Evolutionary conservation across 148 eudicot genomes (phyloP), one percentile per base, ranked within the genome.

Genomic region (Pharnaceum exiguum): DNA sequence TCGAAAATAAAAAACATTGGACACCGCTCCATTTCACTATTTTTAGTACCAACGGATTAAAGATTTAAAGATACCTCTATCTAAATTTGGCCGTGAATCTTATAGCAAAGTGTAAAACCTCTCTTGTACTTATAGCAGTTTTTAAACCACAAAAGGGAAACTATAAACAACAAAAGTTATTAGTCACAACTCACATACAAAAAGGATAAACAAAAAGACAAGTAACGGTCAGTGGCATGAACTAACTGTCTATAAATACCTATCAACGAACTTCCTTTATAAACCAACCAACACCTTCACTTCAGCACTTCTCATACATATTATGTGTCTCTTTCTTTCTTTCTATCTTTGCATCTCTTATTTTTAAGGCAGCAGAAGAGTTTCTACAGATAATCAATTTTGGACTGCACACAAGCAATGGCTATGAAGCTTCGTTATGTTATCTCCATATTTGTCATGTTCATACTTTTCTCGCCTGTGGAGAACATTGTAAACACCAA

Each of bases 181-280:
- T n/a, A n/a, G n/a, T n/a, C 31, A 18, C 7, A 16, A 51, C 16
- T 3, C 3, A 28, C 15, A 29, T 26, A 29, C 0, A 12, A 26
- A 29, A 7, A 15, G 3, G 5, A 32, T 9, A 16, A 27, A 39
- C 24, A 40, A 5, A n/a, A 43, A 43, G 1, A 24, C 27, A 15
- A 11, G 33, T 56, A 56, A 42, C 31, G 22, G 60, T 57, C 47
- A 25, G n/a, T n/a, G n/a, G n/a, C n/a, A n/a, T n/a, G n/a, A n/a
- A n/a, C n/a, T 27, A 56, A 56, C 62, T 36, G 56, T 22, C 62
- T 65, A 65, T 65, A 65, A 56, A 56, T 65, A 65, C 32, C 62
- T 29, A 35, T 53, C 26, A 64, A 54, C 36, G 28, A n/a, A n/a
- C n/a, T n/a, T 27, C 27, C 50, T 18, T 46, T 25, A 26, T 54